Evolutionary conservation across 441 rosid species (phyloP).

Genomic region (Viola pubescens): DNA sequence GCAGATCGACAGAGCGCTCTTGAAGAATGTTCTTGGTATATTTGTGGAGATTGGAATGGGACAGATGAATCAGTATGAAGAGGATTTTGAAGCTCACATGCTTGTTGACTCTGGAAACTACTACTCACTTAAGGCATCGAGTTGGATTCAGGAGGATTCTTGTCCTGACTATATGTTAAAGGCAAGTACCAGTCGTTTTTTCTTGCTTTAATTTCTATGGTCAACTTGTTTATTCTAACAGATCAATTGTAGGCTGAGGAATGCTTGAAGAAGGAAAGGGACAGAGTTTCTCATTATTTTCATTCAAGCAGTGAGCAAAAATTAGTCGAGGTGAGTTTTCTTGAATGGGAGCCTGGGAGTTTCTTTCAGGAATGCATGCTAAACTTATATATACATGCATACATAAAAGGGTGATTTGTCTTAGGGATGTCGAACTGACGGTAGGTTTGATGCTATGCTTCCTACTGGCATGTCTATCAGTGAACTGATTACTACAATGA

Average conservation of each 20-base stretch:
- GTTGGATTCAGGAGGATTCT: slow-evolving; percentile 80
- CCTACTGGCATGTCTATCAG: too few relatives aligned
- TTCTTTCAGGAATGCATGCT: too few relatives aligned
- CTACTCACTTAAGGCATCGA: slow-evolving; percentile 84
- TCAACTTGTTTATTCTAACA: not conserved
- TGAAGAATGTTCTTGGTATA: slow-evolving; percentile 80
- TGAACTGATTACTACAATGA: too few relatives aligned
- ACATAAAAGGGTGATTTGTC: too few relatives aligned
- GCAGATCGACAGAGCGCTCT: slow-evolving; percentile 69
- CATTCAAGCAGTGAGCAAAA: slow-evolving; percentile 78
- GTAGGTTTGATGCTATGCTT: too few relatives aligned
- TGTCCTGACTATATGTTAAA: slow-evolving; percentile 84
- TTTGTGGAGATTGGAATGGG: slow-evolving; percentile 95
- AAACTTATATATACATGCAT: too few relatives aligned
- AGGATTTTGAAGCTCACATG: slow-evolving; percentile 68
- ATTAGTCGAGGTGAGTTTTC: slow-evolving; percentile 67
- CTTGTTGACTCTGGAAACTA: slow-evolving; percentile 66
- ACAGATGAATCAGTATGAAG: slow-evolving; percentile 55
- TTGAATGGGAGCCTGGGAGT: too few relatives aligned
- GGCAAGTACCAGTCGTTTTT: slow-evolving; percentile 29
- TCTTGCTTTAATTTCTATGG: not conserved
- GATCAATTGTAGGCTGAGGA: slow-evolving; percentile 68
- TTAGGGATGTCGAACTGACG: too few relatives aligned
- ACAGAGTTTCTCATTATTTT: slow-evolving; percentile 81
- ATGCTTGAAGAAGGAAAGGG: slow-evolving; percentile 86